These are phyloP conservation scores for Samsoniella hepiali DNA, from an alignment of 2,329 filamentous ascomycete genomes.

Conservation along the genomic window DNA sequence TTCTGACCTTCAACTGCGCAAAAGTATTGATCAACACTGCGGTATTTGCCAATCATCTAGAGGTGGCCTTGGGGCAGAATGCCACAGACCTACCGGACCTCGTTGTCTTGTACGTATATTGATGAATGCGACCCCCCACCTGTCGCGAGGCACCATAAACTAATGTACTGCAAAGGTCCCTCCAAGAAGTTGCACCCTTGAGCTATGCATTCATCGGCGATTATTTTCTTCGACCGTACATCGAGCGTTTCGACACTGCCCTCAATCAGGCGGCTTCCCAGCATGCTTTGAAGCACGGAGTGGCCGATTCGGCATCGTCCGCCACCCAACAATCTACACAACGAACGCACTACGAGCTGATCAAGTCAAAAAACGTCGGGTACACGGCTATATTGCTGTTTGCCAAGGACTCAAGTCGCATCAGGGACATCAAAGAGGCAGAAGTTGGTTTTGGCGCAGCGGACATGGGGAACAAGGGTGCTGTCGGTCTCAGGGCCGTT, in stretches of 20 bases:
- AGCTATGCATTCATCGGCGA: constrained; percentile 82
- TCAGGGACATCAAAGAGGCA: constrained; percentile 69
- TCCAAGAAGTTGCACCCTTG: constrained; percentile 89
- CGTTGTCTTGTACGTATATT: constrained; percentile 52
- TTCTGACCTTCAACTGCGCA: constrained; percentile 88
- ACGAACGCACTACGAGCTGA: constrained; percentile 59
- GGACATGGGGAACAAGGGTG: constrained; percentile 95
- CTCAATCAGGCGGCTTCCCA: constrained; percentile 64
- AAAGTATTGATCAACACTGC: constrained; percentile 66
- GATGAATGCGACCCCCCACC: background rate
- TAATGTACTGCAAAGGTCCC: constrained; percentile 51
- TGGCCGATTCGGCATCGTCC: constrained; percentile 19
- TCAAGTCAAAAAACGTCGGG: constrained; percentile 72
- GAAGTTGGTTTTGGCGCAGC: constrained; percentile 80
- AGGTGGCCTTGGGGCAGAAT: constrained; percentile 53
- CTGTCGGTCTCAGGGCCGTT: constrained; percentile 71
- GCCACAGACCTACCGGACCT: constrained; percentile 48
- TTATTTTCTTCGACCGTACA: constrained; percentile 72
- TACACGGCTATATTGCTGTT: constrained; percentile 91
- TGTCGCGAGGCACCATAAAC: background rate
- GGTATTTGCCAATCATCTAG: constrained; percentile 69
- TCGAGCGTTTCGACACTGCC: constrained; percentile 66
- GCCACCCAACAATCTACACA: constrained; percentile 17
- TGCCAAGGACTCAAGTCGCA: constrained; percentile 57
- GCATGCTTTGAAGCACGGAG: constrained; percentile 24